These are phyloP conservation scores for Phytophthora kernoviae DNA, from an alignment of 352 stramenopile species.

Conservation along the genomic window DNA sequence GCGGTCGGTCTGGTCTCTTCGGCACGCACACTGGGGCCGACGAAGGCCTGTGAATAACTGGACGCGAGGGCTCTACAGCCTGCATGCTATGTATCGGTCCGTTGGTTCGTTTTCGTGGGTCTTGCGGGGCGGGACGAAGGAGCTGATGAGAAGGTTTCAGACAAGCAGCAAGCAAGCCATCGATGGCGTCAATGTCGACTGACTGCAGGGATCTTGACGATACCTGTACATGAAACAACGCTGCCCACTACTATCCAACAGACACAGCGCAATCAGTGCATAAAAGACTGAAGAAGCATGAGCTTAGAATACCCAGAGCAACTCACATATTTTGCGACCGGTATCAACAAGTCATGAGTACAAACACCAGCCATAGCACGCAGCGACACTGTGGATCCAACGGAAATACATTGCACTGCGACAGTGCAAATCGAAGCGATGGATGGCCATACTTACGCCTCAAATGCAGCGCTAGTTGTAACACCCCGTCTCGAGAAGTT, in stretches of 20 bases:
- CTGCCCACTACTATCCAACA: slow-evolving; percentile 36
- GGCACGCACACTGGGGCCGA: slow-evolving; percentile 16
- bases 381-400: slow-evolving; percentile 32
- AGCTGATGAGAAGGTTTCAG: slow-evolving; percentile 19
- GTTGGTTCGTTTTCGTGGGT: slow-evolving; percentile 14
- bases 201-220: slow-evolving; percentile 9
- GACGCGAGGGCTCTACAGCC: slow-evolving; percentile 12
- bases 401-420: slow-evolving; percentile 54
- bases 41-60: slow-evolving; percentile 8
- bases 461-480: slow-evolving; percentile 46
- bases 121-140: neutral
- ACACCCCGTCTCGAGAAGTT: slow-evolving; percentile 32
- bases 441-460: slow-evolving; percentile 44
- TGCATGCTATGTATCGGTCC: slow-evolving; percentile 10
- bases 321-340: slow-evolving; percentile 54
- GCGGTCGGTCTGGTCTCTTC: slow-evolving; percentile 33
- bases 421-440: slow-evolving; percentile 58
- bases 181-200: slow-evolving; percentile 70
- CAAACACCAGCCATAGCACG: slow-evolving; percentile 41
- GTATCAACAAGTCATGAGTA: slow-evolving; percentile 36
- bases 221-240: slow-evolving; percentile 38
- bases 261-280: slow-evolving; percentile 1
- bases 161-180: slow-evolving; percentile 46
- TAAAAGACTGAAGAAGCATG: neutral
- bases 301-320: neutral